Evolutionary conservation across 179 eudicot genomes (phyloP), one percentile per base, ranked within the genome.

Genomic region (Patellifolia procumbens): DNA sequence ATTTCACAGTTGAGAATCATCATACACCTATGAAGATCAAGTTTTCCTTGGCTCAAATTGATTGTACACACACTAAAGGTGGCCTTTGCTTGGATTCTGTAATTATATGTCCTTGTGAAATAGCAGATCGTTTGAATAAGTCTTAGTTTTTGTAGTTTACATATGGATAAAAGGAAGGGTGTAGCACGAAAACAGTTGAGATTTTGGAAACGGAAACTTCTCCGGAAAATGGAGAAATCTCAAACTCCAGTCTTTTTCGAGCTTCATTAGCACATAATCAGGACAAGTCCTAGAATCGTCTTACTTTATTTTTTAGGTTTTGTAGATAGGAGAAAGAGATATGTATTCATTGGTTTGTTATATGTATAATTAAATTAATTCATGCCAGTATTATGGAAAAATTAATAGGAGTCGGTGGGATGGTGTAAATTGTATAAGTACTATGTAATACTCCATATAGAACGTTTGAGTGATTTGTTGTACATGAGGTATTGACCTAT

Each of bases 51-150:
- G 75, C 84, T n/a, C 97, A 91, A 75, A 90, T 91, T 26, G 94
- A 91, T 72, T 91, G 97, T 78, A 91, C 97, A 17, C 97, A 91
- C 62, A 80, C 88, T 0, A 91, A 90, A 75, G 91, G 89, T 10
- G 97, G 97, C 5, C 85, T 92, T 12, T 84, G 91, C 76, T 81
- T 89, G 46, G 91, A 88, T 73, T 89, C 89, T 71, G 89, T 89
- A 29, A 42, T 87, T 15, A 89, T 91, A 66, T 83, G 81, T 64
- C 91, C 93, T 32, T 43, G 49, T 62, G 82, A 80, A 58, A 39
- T 59, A 46, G 81, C 62, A 4, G 75, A 67, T 35, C 59, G 35
- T 32, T 75, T 65, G 49, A 74, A 53, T 68, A 22, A 65, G 7
- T n/a, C 61, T 51, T 52, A 66, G 63, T 11, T 24, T 74, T 74